Percentiles rank a stretch among this genome's conserved stretches.
phyloP scores from a whole-genome alignment of 2,329 filamentous ascomycete genomes.

The Fusarium piperis region DNA sequence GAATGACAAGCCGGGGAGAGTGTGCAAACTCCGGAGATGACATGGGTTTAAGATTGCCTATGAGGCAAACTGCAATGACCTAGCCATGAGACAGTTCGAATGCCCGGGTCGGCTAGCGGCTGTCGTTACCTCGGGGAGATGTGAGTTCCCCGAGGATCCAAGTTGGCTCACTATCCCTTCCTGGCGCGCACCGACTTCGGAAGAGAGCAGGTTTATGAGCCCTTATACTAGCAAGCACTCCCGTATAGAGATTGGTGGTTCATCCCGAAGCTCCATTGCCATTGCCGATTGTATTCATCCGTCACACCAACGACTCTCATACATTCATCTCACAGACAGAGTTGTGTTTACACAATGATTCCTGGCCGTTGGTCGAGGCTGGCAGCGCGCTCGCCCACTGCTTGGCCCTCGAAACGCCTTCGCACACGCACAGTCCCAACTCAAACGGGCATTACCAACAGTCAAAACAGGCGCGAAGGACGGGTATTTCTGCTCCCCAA shows the following conservation, averaged over 20 bases:
- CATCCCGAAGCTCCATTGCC: neutral
- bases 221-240: neutral
- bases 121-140: neutral
- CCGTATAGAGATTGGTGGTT: neutral
- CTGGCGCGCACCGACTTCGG: neutral
- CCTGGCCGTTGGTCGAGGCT: neutral
- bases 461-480: neutral
- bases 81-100: neutral
- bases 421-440: neutral
- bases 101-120: neutral
- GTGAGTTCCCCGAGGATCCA: neutral
- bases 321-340: neutral
- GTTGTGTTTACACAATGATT: neutral
- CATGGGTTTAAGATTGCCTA: neutral
- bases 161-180: neutral
- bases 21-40: neutral
- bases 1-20: neutral
- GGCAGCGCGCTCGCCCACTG: neutral
- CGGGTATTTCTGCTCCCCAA: neutral
- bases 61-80: neutral
- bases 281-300: neutral
- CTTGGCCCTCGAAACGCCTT: neutral
- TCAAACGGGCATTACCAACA: neutral
- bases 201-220: neutral
- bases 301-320: neutral